phyloP scores from a whole-genome alignment of 2,329 filamentous ascomycete species.

The Drechslerella coelobrocha region DNA sequence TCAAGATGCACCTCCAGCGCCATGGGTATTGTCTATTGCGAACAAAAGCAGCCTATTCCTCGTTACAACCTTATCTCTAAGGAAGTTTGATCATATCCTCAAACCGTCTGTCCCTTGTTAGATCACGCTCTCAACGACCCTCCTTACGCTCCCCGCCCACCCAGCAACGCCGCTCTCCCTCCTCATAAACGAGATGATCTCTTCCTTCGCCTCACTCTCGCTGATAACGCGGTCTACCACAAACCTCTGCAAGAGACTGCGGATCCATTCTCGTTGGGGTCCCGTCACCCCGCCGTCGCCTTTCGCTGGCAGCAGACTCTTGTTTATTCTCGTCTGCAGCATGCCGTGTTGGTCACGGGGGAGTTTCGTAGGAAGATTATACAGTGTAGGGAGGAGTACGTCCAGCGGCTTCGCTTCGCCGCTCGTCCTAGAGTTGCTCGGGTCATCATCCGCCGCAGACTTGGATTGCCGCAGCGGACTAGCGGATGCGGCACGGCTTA shows the following conservation, averaged over 20 bases:
- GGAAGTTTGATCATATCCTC: neutral
- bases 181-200: slow-evolving; percentile 54
- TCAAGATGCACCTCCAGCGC: neutral
- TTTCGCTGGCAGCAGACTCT: slow-evolving; percentile 27
- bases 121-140: slow-evolving; percentile 52
- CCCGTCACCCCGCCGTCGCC: slow-evolving; percentile 33
- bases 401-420: slow-evolving; percentile 25
- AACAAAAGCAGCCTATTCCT: neutral
- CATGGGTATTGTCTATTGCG: neutral
- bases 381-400: slow-evolving; percentile 41
- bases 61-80: neutral
- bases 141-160: slow-evolving; percentile 53
- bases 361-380: slow-evolving; percentile 37
- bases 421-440: neutral
- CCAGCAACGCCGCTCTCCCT: slow-evolving; percentile 54
- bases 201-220: slow-evolving; percentile 39
- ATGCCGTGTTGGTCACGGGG: slow-evolving; percentile 46
- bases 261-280: slow-evolving; percentile 49
- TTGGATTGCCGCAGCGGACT: neutral
- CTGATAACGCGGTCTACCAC: slow-evolving; percentile 49
- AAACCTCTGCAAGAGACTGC: slow-evolving; percentile 49
- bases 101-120: neutral
- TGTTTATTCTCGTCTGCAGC: slow-evolving; percentile 51
- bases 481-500: neutral
- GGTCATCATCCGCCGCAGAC: neutral